These are phyloP conservation scores for Cytospora paraplurivora DNA, from an alignment of 2,329 filamentous ascomycete genomes.

Conservation along the genomic window DNA sequence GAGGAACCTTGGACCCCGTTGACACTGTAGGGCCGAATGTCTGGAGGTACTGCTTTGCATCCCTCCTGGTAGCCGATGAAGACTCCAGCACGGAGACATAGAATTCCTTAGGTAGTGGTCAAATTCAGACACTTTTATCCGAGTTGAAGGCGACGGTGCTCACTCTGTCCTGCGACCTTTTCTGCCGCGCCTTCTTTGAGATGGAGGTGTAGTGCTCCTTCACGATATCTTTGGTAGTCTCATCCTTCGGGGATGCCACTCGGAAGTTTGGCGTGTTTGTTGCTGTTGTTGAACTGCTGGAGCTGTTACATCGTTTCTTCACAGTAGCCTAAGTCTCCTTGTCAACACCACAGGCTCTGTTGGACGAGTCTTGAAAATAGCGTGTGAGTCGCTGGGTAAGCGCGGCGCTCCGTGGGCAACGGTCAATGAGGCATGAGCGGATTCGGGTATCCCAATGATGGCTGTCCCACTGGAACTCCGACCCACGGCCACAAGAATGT, in stretches of 20 bases:
- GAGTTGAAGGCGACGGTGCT: conserved; percentile 21
- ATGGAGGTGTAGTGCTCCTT: conserved; percentile 43
- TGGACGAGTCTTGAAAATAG: background rate
- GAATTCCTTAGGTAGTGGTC: conserved; percentile 63
- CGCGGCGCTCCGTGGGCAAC: background rate
- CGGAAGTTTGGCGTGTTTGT: conserved; percentile 31
- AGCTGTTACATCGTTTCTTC: conserved; percentile 21
- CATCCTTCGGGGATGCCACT: conserved; percentile 34
- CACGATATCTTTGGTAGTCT: conserved; percentile 34
- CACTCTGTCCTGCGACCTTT: conserved; percentile 52
- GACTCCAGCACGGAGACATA: conserved; percentile 85
- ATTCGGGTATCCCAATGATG: too few relatives aligned
- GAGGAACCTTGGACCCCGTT: conserved; percentile 37
- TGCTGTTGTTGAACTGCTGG: conserved; percentile 27
- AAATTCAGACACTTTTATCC: conserved; percentile 16
- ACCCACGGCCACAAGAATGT: too few relatives aligned
- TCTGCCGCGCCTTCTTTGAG: conserved; percentile 49
- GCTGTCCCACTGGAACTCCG: too few relatives aligned
- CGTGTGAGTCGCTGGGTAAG: too few relatives aligned
- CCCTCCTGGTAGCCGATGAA: conserved; percentile 89
- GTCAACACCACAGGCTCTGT: background rate
- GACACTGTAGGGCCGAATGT: conserved; percentile 65
- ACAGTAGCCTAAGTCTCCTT: conserved; percentile 13
- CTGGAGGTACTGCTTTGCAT: conserved; percentile 88
- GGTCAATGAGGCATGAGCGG: background rate